A percentile compares a stretch with the other conserved stretches of the same genome.
Evolutionary conservation across 768 basidiomycete genomes (phyloP).

Genomic region (Termitomyces sp.): DNA sequence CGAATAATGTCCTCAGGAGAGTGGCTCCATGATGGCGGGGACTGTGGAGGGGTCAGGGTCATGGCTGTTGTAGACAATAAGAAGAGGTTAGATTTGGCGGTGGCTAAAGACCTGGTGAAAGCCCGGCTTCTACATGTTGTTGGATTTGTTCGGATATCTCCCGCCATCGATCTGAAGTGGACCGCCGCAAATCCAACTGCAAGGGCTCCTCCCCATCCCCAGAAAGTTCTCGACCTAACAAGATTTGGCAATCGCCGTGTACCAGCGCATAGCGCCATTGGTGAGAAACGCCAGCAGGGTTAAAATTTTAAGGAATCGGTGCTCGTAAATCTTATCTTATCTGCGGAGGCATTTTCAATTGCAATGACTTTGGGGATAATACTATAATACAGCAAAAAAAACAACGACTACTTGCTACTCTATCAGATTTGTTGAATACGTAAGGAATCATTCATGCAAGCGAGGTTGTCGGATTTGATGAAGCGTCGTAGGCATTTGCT

Average conservation of each 20-base stretch:
- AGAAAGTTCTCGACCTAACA: conserved; percentile 16
- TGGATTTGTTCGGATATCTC: conserved; percentile 33
- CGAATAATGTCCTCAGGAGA: conserved; percentile 51
- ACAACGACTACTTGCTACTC: neutral
- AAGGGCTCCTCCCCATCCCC: conserved; percentile 34
- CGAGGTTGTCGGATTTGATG: neutral
- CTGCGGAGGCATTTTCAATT: neutral
- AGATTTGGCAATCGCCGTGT: conserved; percentile 19
- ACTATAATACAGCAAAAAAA: neutral
- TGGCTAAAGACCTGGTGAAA: conserved; percentile 21
- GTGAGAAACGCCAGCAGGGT: conserved; percentile 1
- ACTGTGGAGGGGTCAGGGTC: conserved; percentile 57
- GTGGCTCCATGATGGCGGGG: conserved; percentile 63
- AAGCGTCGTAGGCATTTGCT: conserved; percentile 35
- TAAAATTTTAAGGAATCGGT: neutral
- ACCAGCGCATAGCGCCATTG: conserved; percentile 25
- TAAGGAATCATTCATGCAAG: neutral
- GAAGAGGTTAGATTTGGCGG: conserved; percentile 21
- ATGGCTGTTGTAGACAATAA: conserved; percentile 27
- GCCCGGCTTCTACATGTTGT: conserved; percentile 14
- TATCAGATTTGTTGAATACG: neutral
- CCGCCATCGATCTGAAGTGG: conserved; percentile 31
- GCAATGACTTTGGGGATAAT: too few species aligned
- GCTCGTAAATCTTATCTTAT: conserved; percentile 24
- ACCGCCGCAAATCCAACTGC: conserved; percentile 34